Evolutionary conservation across 2,329 filamentous ascomycete genomes (phyloP).

Genomic region (Shiraia sp.): DNA sequence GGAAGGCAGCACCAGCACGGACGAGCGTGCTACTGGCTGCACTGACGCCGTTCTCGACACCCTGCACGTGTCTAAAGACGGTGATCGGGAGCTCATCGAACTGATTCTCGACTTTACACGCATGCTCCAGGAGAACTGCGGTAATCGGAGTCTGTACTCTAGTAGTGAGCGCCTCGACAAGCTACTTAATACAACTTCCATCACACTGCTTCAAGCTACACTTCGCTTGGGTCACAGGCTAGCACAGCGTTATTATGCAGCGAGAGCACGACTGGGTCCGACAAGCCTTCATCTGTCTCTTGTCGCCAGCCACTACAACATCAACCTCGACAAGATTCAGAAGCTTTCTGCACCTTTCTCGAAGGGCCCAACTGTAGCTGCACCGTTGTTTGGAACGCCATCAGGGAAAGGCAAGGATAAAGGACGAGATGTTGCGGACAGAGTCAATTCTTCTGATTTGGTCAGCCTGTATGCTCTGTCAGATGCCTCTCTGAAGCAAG

Average conservation of each 20-base stretch:
- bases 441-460: constrained; percentile 63
- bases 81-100: constrained; percentile 79
- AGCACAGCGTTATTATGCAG: constrained; percentile 89
- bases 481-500: constrained; percentile 62
- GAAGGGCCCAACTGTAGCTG: constrained; percentile 62
- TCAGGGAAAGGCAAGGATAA: constrained; percentile 77
- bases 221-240: constrained; percentile 82
- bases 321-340: constrained; percentile 76
- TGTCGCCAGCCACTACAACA: constrained; percentile 79
- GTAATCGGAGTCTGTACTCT: constrained; percentile 92
- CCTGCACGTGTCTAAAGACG: constrained; percentile 71
- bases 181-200: constrained; percentile 83
- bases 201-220: constrained; percentile 75
- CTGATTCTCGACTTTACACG: constrained; percentile 82
- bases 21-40: constrained; percentile 34
- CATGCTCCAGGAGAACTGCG: constrained; percentile 89
- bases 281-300: constrained; percentile 72
- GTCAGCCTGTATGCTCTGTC: constrained; percentile 65
- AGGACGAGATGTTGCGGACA: constrained; percentile 42
- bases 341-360: constrained; percentile 82
- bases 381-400: constrained; percentile 58
- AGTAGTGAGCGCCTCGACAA: constrained; percentile 90
- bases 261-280: constrained; percentile 72
- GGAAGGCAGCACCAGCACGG: constrained; percentile 37
- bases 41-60: constrained; percentile 53